Base-by-base conservation (phyloP, 176 grass and related monocot genomes). In the Poa annua region DNA sequence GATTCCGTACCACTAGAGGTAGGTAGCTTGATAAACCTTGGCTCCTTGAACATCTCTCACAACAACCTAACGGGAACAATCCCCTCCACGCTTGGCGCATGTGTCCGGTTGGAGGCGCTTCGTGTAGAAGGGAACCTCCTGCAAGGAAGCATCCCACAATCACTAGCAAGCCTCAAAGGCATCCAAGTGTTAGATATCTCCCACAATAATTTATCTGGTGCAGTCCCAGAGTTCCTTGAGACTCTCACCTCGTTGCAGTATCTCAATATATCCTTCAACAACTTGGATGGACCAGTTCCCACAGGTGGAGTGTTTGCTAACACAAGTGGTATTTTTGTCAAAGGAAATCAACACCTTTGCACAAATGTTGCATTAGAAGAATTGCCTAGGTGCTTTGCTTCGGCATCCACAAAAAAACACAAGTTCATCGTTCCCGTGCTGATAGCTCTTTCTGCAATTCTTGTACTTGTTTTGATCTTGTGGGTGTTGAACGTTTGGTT, bases 111-210 rank as follows among this genome's bases (percentile, higher is more conserved):
- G 63, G 63, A 66, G 7, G 2, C 32, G 0, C 32, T 66, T 34
- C 7, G 63, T 66, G 29, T 66, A 36, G 32, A 66, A 66, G 63
- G 63, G 33, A 66, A 66, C 63, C 63, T 66, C 63, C 33, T 66
- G 2, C 33, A 66, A 36, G 63, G 63, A 66, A 66, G 15, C 15
- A 66, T 36, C 33, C 63, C 63, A 66, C 63, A 66, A 36, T 36
- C 63, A 8, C 63, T 66, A 66, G 32, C 63, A 66, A 66, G 1
- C 63, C 16, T 66, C 3, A 36, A 36, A 66, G 63, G 63, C 7
- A 11, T 66, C 7, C 33, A 66, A 36, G 3, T 66, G 7, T 66
- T 36, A 20, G 55, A 59, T 59, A 22, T 59, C 8, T 59, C 55
- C 55, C 55, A 59, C n/a, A 59, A 59, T 8, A 59, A 66, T 8